Evolutionary conservation across 306 rosid species (phyloP).

Genomic region (Malus fusca): DNA sequence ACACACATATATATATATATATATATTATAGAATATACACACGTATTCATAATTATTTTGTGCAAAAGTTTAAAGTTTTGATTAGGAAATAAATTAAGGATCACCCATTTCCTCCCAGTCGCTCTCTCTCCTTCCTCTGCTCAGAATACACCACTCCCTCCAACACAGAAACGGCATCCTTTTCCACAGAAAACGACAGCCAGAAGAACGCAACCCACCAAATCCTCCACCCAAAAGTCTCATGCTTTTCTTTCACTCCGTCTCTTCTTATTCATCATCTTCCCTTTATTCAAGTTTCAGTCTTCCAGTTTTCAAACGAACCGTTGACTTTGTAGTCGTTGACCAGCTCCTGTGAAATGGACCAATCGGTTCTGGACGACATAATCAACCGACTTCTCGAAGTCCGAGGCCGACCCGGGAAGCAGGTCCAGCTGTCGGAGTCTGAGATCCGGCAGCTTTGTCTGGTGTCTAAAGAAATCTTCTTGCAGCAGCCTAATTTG

Average conservation of each 20-base stretch:
- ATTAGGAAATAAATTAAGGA: no score
- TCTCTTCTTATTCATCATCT: not conserved
- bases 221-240: not conserved
- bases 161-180: slow-evolving; percentile 24
- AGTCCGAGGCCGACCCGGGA: slow-evolving; percentile 78
- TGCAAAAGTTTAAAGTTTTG: not conserved
- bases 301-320: slow-evolving; percentile 7
- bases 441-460: slow-evolving; percentile 94
- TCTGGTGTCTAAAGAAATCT: slow-evolving; percentile 53
- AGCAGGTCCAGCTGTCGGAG: slow-evolving; percentile 89
- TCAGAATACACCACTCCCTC: not conserved
- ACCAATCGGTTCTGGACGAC: slow-evolving; percentile 66
- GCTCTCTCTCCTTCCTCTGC: not conserved
- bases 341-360: slow-evolving; percentile 35
- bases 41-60: no score
- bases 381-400: slow-evolving; percentile 74
- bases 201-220: not conserved
- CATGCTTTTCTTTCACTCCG: slow-evolving; percentile 23
- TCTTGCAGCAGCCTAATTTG: slow-evolving; percentile 75
- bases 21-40: no score
- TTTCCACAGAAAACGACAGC: slow-evolving; percentile 28
- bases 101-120: not conserved
- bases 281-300: not conserved
- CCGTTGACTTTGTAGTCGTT: slow-evolving; percentile 15
- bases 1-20: no score